phyloP scores from a whole-genome alignment of 257 asterid species.

The Rehmannia glutinosa region DNA sequence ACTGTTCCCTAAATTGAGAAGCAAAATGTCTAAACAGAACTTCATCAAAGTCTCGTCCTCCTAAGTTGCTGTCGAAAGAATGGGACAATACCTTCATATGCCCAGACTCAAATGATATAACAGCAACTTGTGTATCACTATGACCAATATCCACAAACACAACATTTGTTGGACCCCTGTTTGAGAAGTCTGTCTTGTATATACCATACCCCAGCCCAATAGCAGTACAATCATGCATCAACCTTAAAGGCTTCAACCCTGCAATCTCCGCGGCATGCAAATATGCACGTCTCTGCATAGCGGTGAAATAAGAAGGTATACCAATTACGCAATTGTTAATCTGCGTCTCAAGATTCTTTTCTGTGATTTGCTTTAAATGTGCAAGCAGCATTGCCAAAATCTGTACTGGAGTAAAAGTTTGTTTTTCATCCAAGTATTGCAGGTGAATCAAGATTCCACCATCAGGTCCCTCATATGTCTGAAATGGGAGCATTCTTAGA shows the following conservation, averaged over 20 bases:
- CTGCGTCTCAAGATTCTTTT: constrained; percentile 59
- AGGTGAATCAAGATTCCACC: constrained; percentile 77
- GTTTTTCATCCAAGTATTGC: constrained; percentile 56
- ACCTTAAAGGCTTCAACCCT: constrained; percentile 67
- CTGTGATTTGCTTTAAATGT: constrained; percentile 74
- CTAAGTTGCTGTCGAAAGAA: constrained; percentile 79
- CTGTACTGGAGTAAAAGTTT: constrained; percentile 69
- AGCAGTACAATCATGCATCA: constrained; percentile 97
- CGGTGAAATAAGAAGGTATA: constrained; percentile 81
- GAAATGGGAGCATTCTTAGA: constrained; percentile 63
- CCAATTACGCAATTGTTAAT: constrained; percentile 78
- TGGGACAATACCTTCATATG: constrained; percentile 80
- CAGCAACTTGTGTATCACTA: constrained; percentile 88
- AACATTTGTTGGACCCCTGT: constrained; percentile 54
- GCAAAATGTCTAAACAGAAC: constrained; percentile 80
- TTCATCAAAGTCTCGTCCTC: constrained; percentile 96
- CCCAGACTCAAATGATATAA: constrained; percentile 72
- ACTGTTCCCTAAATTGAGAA: constrained; percentile 58
- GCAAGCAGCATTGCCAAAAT: constrained; percentile 79
- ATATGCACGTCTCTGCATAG: constrained; percentile 81
- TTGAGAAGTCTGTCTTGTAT: constrained; percentile 68
- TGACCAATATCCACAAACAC: constrained; percentile 93
- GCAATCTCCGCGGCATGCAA: constrained; percentile 90
- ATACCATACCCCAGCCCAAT: constrained; percentile 90
- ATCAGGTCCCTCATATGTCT: constrained; percentile 71